Evolutionary conservation across 495 filamentous ascomycete genomes (phyloP).

Genomic region (Penicillium taxi): DNA sequence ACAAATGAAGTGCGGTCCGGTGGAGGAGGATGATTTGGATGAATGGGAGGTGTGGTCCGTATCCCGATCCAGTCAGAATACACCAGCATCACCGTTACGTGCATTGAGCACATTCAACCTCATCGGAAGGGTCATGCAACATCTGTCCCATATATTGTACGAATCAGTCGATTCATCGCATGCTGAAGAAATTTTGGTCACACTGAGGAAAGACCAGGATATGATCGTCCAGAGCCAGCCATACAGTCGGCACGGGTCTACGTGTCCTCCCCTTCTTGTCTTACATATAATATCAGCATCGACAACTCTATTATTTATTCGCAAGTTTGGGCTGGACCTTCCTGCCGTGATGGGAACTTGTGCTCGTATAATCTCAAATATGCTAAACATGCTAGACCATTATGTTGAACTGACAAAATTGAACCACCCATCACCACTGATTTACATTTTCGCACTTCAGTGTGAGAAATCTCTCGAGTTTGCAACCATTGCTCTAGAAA

Average conservation of each 20-base stretch:
- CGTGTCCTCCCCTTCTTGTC: slow-evolving; percentile 13
- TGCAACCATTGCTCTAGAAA: not conserved
- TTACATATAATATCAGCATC: slow-evolving; percentile 18
- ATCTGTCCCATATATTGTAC: slow-evolving; percentile 2
- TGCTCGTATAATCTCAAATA: slow-evolving; percentile 2
- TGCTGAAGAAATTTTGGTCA: not conserved
- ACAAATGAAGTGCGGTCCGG: slow-evolving; percentile 1
- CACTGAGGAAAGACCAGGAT: slow-evolving; percentile 2
- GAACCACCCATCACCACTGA: slow-evolving; percentile 13
- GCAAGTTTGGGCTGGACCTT: not conserved
- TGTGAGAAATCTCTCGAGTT: slow-evolving; percentile 4
- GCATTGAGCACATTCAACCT: slow-evolving; percentile 16
- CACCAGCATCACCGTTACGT: slow-evolving; percentile 7
- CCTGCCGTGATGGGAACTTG: slow-evolving; percentile 3
- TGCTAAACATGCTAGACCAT: slow-evolving; percentile 13
- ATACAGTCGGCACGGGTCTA: not conserved
- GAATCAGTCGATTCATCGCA: not conserved
- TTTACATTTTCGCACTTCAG: slow-evolving; percentile 16
- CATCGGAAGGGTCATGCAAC: slow-evolving; percentile 8
- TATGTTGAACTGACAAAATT: slow-evolving; percentile 8
- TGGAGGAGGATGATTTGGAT: slow-evolving; percentile 16
- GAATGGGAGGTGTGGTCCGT: slow-evolving; percentile 19
- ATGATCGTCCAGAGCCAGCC: slow-evolving; percentile 1
- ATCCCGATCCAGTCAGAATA: slow-evolving; percentile 2
- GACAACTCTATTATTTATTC: slow-evolving; percentile 9